These are phyloP conservation scores for Cystofilobasidium macerans DNA, from an alignment of 768 basidiomycete genomes.

Conservation along the genomic window DNA sequence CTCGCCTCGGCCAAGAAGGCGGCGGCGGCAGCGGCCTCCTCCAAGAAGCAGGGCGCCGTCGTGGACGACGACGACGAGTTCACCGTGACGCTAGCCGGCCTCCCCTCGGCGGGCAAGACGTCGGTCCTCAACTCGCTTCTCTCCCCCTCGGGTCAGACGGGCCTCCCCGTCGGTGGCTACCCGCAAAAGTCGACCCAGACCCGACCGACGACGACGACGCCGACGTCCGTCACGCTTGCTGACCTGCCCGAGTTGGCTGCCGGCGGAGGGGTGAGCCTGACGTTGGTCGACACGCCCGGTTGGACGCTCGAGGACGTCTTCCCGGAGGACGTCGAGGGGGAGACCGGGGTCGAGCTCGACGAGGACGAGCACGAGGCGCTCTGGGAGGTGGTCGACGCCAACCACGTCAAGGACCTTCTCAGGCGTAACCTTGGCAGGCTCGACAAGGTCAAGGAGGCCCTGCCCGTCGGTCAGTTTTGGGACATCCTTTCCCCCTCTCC, in stretches of 20 bases:
- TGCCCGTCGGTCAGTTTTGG: slow-evolving; percentile 50
- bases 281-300: slow-evolving; percentile 82
- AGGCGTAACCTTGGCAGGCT: slow-evolving; percentile 67
- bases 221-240: slow-evolving; percentile 39
- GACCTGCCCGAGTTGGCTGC: neutral
- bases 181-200: slow-evolving; percentile 43
- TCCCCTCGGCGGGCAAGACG: slow-evolving; percentile 73
- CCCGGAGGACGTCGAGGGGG: slow-evolving; percentile 35
- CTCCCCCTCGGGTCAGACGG: slow-evolving; percentile 37
- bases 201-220: slow-evolving; percentile 62
- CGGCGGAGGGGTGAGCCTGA: slow-evolving; percentile 45
- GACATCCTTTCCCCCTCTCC: neutral
- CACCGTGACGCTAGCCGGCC: slow-evolving; percentile 67
- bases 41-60: no score
- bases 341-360: slow-evolving; percentile 41
- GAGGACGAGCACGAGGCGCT: slow-evolving; percentile 31
- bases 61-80: slow-evolving; percentile 51
- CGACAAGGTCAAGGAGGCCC: slow-evolving; percentile 71
- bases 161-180: slow-evolving; percentile 47
- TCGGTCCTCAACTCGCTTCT: slow-evolving; percentile 70
- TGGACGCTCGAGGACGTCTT: slow-evolving; percentile 45
- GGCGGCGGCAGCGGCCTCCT: no score
- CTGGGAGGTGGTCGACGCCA: slow-evolving; percentile 36
- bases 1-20: slow-evolving; percentile 46
- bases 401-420: slow-evolving; percentile 56